phyloP scores from a whole-genome alignment of 345 rosid species.

The Citrus maxima region DNA sequence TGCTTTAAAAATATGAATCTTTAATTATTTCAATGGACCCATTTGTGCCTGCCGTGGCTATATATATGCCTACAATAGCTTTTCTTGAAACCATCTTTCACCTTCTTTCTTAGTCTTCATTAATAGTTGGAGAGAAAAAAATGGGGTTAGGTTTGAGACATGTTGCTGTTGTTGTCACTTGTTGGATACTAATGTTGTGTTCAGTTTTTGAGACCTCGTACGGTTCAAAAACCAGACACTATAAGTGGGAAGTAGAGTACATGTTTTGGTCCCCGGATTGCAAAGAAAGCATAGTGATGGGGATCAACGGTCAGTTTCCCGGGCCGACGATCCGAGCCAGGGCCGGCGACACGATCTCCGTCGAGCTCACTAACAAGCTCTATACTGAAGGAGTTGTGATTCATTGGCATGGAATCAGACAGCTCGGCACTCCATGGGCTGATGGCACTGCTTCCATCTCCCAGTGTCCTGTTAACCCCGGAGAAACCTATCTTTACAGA shows the following conservation, averaged over 20 bases:
- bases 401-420: constrained; percentile 97
- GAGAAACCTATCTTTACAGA: constrained; percentile 72
- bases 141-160: neutral
- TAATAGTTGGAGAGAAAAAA: too few species aligned
- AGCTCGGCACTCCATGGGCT: constrained; percentile 89
- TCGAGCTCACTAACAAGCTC: constrained; percentile 64
- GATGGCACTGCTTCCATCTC: constrained; percentile 86
- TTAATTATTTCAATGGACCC: too few species aligned
- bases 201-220: neutral
- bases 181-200: neutral
- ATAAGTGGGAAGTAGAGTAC: constrained; percentile 66
- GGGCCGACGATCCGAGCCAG: constrained; percentile 72
- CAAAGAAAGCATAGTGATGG: constrained; percentile 55
- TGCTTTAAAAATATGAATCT: too few species aligned
- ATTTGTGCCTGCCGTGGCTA: too few species aligned
- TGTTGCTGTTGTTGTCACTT: neutral
- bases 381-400: constrained; percentile 76
- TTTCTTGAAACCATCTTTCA: too few species aligned
- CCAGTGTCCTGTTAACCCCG: constrained; percentile 72
- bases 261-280: constrained; percentile 70
- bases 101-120: too few species aligned
- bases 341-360: constrained; percentile 59
- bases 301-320: constrained; percentile 80
- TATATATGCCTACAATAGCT: too few species aligned
- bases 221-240: constrained; percentile 31